Conservation (phyloP, 176 grass and related monocot species). For the Ananas comosus region DNA sequence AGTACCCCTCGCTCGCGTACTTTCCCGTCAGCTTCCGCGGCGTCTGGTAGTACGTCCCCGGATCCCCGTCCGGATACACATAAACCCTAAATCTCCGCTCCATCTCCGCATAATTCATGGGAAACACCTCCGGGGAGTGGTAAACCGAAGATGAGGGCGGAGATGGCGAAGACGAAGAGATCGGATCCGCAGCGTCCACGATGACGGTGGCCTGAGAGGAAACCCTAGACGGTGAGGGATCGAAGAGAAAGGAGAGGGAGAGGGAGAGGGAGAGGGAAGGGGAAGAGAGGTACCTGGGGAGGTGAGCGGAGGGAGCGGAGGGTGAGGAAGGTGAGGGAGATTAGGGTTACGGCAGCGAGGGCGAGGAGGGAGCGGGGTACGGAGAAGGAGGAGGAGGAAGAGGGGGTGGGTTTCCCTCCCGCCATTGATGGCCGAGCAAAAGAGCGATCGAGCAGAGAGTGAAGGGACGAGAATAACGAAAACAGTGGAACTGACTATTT, state of each 20-base stretch:
- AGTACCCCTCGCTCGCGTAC: slow-evolving; percentile 95
- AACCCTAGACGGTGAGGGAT: background rate
- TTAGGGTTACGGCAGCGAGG: slow-evolving; percentile 27
- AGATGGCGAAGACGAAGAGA: slow-evolving; percentile 3
- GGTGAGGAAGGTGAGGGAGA: slow-evolving; percentile 43
- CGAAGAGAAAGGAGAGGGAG: background rate
- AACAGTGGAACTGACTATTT: too few relatives aligned
- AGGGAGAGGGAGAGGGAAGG: slow-evolving; percentile 6
- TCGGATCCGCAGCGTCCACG: background rate
- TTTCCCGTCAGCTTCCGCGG: slow-evolving; percentile 92
- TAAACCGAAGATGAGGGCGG: slow-evolving; percentile 23
- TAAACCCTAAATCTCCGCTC: slow-evolving; percentile 71
- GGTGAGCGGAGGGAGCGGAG: slow-evolving; percentile 48
- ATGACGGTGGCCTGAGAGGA: too few relatives aligned
- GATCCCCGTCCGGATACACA: slow-evolving; percentile 86
- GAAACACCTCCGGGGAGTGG: slow-evolving; percentile 45
- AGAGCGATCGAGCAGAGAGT: background rate
- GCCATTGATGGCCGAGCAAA: slow-evolving; percentile 34
- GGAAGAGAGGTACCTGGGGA: slow-evolving; percentile 22
- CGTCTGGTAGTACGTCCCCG: slow-evolving; percentile 92
- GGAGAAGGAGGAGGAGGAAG: slow-evolving; percentile 6
- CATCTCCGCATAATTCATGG: slow-evolving; percentile 53
- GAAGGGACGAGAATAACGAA: background rate
- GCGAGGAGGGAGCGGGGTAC: slow-evolving; percentile 33
- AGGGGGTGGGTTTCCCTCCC: slow-evolving; percentile 19